Percentiles rank a stretch among this genome's conserved stretches.
Conservation (phyloP, 2,329 filamentous ascomycete genomes). For the Pseudogymnoascus sp. region DNA sequence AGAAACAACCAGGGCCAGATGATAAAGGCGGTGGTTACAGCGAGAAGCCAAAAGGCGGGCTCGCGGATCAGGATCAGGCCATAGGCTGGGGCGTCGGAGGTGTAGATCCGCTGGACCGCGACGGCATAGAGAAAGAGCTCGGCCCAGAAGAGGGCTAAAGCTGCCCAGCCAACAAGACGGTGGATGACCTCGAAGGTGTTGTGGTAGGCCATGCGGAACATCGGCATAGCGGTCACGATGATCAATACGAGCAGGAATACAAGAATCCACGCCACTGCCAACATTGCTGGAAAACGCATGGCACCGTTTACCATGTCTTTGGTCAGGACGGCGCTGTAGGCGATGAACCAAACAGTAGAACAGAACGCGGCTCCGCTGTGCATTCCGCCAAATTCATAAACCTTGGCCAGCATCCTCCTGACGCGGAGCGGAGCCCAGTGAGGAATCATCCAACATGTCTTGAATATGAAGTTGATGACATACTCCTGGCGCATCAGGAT, state of each 20-base stretch:
- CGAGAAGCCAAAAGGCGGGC: slow-evolving; percentile 53
- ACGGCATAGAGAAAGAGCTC: slow-evolving; percentile 37
- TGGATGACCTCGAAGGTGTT: slow-evolving; percentile 52
- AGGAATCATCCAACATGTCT: slow-evolving; percentile 39
- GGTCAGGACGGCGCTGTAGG: slow-evolving; percentile 29
- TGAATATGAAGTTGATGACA: slow-evolving; percentile 46
- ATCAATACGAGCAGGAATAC: slow-evolving; percentile 42
- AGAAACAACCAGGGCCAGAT: slow-evolving; percentile 54
- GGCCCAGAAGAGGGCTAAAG: slow-evolving; percentile 44
- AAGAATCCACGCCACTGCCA: slow-evolving; percentile 30
- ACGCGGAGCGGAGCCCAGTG: slow-evolving; percentile 41
- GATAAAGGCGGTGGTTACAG: slow-evolving; percentile 44
- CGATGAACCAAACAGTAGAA: slow-evolving; percentile 42
- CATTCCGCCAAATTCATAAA: slow-evolving; percentile 48
- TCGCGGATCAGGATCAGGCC: slow-evolving; percentile 19
- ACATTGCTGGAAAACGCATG: slow-evolving; percentile 2
- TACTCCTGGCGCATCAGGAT: slow-evolving; percentile 48
- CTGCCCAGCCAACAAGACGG: slow-evolving; percentile 50
- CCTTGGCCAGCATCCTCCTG: slow-evolving; percentile 41
- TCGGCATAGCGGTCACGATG: slow-evolving; percentile 42
- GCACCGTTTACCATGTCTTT: not conserved
- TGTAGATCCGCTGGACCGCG: slow-evolving; percentile 17
- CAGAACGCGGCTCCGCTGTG: slow-evolving; percentile 46
- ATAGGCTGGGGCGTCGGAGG: slow-evolving; percentile 9
- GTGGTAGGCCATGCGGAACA: slow-evolving; percentile 43